Conservation (phyloP, 306 rosid species). For the peach (Prunus persica) region DNA sequence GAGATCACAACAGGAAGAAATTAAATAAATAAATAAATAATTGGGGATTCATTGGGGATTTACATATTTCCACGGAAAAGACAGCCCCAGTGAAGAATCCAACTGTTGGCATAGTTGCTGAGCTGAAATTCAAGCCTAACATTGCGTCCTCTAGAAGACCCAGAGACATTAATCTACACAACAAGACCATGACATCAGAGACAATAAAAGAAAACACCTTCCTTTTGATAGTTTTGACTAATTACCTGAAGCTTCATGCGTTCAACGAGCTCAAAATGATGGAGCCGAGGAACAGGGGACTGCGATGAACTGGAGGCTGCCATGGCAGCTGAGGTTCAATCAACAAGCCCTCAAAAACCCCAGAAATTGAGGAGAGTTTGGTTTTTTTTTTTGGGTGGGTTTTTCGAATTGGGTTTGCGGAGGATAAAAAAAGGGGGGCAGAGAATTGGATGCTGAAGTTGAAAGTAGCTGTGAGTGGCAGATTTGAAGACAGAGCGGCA, state of each 20-base stretch:
- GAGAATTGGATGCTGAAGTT: constrained; percentile 18
- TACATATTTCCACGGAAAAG: constrained; percentile 26
- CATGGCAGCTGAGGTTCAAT: constrained; percentile 14
- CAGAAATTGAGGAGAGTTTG: not conserved
- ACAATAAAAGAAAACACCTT: not conserved
- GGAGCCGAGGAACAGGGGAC: constrained; percentile 16
- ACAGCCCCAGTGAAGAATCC: constrained; percentile 38
- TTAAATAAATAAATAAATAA: not conserved
- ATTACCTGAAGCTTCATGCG: constrained; percentile 29
- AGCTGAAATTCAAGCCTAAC: constrained; percentile 32
- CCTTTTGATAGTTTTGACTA: too few species aligned
- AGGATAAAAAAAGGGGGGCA: not conserved
- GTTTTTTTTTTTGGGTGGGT: not conserved
- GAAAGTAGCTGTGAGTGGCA: not conserved
- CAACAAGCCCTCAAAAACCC: not conserved
- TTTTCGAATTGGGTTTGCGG: not conserved
- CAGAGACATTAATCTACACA: constrained; percentile 26
- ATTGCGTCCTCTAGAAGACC: constrained; percentile 21
- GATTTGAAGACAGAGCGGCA: not conserved
- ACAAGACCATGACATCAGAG: not conserved
- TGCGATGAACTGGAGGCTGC: constrained; percentile 13
- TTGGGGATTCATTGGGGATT: not conserved
- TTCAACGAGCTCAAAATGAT: constrained; percentile 25
- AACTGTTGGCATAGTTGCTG: constrained; percentile 17
- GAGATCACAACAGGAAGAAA: not conserved